Base-by-base conservation (phyloP, 1,139 yeast species). In the Yamadazyma taylorii region DNA sequence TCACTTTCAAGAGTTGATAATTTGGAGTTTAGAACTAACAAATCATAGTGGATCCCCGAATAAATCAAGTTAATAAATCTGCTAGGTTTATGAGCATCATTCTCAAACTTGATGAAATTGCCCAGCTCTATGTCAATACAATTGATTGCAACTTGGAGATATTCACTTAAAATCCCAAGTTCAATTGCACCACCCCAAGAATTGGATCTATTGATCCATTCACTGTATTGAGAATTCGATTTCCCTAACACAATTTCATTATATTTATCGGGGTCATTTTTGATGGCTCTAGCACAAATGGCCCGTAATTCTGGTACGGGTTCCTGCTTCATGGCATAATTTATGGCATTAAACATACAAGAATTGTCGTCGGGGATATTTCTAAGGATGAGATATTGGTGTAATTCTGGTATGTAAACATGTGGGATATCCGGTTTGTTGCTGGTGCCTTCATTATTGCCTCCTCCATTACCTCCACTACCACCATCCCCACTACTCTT, bases 141-240 rank as follows among this genome's bases (percentile, higher is more conserved):
- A 40, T 73, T 67, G 27, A 85, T 79, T 4, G 77, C 68, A 5
- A 83, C 57, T 3, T 66, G 62, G 35, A 83, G 68, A 51, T 74
- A 68, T 23, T 71, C 66, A 1, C 88, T 74, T 24, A 86, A 58
- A 8, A 86, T 81, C 11, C 81, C 79, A 39, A 85, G 61, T 55
- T 85, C 95, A 31, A 86, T 85, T 4, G 89, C 94, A 6, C 95
- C 95, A 14, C 95, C 95, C 95, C 95, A 85, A 16, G 86, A 74
- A 33, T 74, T 79, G 22, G 72, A 73, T 42, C 73, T 64, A 32
- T 55, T 47, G 21, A 85, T 85, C 94, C 94, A 85, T 8, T 61
- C 48, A 34, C 75, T 63, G 53, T 85, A 86, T 6, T 74, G 73
- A 0, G 57, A 53, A 3, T 70, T 61, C 0, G 75, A 63, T 41